These are phyloP conservation scores for Camelina laxa DNA, from an alignment of 345 rosid genomes.

Conservation along the genomic window DNA sequence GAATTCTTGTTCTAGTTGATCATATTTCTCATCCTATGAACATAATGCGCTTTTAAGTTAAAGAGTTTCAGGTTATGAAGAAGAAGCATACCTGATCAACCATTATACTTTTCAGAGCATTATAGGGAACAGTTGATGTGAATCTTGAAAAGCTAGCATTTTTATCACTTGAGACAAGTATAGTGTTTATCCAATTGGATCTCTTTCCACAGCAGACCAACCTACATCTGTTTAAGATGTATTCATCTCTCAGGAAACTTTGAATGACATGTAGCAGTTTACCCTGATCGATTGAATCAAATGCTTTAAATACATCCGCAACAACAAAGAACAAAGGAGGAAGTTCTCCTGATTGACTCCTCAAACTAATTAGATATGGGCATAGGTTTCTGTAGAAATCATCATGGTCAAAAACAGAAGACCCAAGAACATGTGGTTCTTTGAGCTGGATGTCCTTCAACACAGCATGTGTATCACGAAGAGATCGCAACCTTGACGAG, in stretches of 20 bases:
- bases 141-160: slow-evolving; percentile 40
- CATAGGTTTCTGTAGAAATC: slow-evolving; percentile 74
- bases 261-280: slow-evolving; percentile 62
- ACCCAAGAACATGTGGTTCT: slow-evolving; percentile 71
- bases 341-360: slow-evolving; percentile 48
- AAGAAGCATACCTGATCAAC: slow-evolving; percentile 60
- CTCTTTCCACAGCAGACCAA: slow-evolving; percentile 60
- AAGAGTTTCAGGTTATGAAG: slow-evolving; percentile 5
- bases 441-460: slow-evolving; percentile 69
- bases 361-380: slow-evolving; percentile 61
- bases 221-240: slow-evolving; percentile 52
- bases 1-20: not conserved
- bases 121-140: slow-evolving; percentile 47
- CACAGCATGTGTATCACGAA: slow-evolving; percentile 70
- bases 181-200: slow-evolving; percentile 51
- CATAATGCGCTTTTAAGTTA: not conserved
- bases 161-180: slow-evolving; percentile 43
- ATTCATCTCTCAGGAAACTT: slow-evolving; percentile 57
- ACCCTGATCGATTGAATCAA: slow-evolving; percentile 78
- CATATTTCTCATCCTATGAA: not conserved
- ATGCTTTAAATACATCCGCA: slow-evolving; percentile 86
- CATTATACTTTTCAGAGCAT: slow-evolving; percentile 54
- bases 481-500: slow-evolving; percentile 55
- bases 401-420: slow-evolving; percentile 85
- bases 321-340: slow-evolving; percentile 66